Base-by-base conservation (phyloP, 441 rosid genomes). In the Euphorbia corollata region DNA sequence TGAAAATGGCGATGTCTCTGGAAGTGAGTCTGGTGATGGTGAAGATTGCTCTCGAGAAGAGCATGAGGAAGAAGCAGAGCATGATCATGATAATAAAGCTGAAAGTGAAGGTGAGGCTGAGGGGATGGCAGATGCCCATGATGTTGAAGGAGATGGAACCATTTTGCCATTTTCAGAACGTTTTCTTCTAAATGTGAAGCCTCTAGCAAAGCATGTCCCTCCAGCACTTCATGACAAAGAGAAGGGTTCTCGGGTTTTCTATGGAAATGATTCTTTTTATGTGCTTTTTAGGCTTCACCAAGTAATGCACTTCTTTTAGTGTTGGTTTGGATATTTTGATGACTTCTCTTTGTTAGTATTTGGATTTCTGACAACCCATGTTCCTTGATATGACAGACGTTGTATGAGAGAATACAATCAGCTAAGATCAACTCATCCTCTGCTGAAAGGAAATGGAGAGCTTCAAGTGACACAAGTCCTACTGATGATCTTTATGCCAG, bases 21-120 rank as follows among this genome's bases (percentile, higher is more conserved):
- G 86, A 75, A 92, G 87, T 23, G 96, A 88, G 78, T 91, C 96
- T 70, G 96, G 82, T 69, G 91, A 87, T 53, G 90, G 81, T 59
- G 96, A 85, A 75, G 96, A 85, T 61, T 83, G 88, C 83, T 90
- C 90, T 41, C 79, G 77, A 76, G 97, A 88, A 77, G 93, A 87
- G 74, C 93, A 74, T 0, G 95, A 85, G 73, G 92, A 89, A 79
- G 93, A 86, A 77, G 81, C 75, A 24, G 88, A 85, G 64, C 87
- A 81, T 48, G 83, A 83, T 68, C 87, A 80, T 73, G 89, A 86
- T 74, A 82, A 27, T 68, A 86, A 90, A 77, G 99, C 80, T 59
- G 98, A 95, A 85, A 91, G 95, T 62, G 96, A 91, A 87, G 98
- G 90, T 65, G 97, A 91, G 77, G 99, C 91, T 48, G 97, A 88